Evolutionary conservation across 495 filamentous ascomycete genomes (phyloP).

Genomic region (Aspergillus indologenus): DNA sequence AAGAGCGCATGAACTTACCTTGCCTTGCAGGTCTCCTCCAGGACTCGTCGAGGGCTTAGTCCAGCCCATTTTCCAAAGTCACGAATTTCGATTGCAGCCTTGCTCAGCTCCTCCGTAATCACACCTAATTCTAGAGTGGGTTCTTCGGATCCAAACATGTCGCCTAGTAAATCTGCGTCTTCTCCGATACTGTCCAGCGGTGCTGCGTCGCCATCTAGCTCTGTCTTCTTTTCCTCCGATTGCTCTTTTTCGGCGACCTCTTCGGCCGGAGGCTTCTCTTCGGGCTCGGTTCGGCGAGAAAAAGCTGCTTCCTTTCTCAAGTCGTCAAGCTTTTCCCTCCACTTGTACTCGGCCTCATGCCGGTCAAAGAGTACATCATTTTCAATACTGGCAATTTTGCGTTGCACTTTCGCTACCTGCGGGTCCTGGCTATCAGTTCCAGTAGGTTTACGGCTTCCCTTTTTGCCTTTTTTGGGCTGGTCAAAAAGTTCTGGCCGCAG

Average conservation of each 20-base stretch:
- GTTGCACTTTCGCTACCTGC: constrained; percentile 59
- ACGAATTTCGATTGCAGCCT: constrained; percentile 52
- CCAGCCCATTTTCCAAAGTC: constrained; percentile 83
- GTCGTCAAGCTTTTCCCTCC: constrained; percentile 64
- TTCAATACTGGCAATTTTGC: constrained; percentile 72
- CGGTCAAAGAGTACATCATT: constrained; percentile 85
- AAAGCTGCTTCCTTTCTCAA: constrained; percentile 58
- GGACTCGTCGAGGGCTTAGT: constrained; percentile 62
- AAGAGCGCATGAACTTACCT: constrained; percentile 51
- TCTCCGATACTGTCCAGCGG: constrained; percentile 51
- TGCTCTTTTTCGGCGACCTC: constrained; percentile 24
- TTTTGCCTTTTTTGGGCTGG: constrained; percentile 44
- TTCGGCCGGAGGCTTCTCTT: constrained; percentile 20
- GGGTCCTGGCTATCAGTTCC: constrained; percentile 33
- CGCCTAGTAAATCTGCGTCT: constrained; percentile 60
- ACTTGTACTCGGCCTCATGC: constrained; percentile 67
- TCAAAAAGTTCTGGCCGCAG: constrained; percentile 60
- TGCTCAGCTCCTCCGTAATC: constrained; percentile 24
- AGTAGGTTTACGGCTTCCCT: constrained; percentile 26
- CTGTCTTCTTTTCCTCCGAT: constrained; percentile 48
- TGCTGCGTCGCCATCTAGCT: constrained; percentile 49
- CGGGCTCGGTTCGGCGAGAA: constrained; percentile 31
- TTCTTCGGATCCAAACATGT: constrained; percentile 62
- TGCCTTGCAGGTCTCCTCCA: constrained; percentile 85
- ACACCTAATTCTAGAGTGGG: constrained; percentile 20